phyloP scores from a whole-genome alignment of 345 rosid species.

The Toxicodendron radicans region DNA sequence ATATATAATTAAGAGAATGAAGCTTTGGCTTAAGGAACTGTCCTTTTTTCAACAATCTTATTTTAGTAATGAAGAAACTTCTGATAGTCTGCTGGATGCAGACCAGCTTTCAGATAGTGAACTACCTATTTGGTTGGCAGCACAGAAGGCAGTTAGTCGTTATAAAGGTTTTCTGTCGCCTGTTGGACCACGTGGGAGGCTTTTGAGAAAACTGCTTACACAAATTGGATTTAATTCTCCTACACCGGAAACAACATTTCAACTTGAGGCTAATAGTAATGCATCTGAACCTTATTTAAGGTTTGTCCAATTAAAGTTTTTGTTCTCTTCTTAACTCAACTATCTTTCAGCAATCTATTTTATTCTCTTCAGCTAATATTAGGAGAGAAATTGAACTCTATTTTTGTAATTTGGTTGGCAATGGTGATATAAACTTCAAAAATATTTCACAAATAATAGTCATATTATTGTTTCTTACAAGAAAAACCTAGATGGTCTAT shows the following conservation, averaged over 20 bases:
- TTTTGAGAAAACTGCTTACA: constrained; percentile 66
- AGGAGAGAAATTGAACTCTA: not conserved
- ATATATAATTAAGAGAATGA: constrained; percentile 51
- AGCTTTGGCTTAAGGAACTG: constrained; percentile 61
- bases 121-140: constrained; percentile 87
- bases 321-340: not conserved
- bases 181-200: constrained; percentile 87
- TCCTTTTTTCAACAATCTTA: constrained; percentile 57
- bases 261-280: constrained; percentile 46
- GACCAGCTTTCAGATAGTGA: constrained; percentile 57
- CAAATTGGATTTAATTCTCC: constrained; percentile 74
- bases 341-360: constrained; percentile 6
- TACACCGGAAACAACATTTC: constrained; percentile 55
- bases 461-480: not conserved
- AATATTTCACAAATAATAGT: not conserved
- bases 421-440: not conserved
- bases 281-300: constrained; percentile 78
- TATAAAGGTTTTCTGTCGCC: constrained; percentile 83
- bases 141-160: constrained; percentile 88
- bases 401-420: not conserved
- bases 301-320: constrained; percentile 36
- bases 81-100: constrained; percentile 37
- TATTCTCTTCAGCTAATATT: not conserved
- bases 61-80: constrained; percentile 38
- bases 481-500: not conserved